Conservation (phyloP, 805 yeast genomes). For the Candida glaebosa region DNA sequence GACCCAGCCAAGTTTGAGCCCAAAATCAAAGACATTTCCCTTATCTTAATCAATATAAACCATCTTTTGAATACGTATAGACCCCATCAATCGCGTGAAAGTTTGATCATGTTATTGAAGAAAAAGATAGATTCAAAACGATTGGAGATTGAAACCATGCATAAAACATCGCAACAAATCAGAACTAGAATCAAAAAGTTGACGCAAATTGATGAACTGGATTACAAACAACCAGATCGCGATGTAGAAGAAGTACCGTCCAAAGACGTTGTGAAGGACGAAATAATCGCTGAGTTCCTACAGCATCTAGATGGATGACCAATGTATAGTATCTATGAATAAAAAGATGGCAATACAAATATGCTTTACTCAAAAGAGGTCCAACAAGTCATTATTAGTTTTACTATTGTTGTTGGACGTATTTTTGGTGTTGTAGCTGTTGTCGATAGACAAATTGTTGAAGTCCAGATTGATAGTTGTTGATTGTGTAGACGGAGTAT, state of each 20-base stretch:
- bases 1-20: constrained; percentile 59
- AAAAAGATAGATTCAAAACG: constrained; percentile 66
- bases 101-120: constrained; percentile 68
- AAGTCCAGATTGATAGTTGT: constrained; percentile 8
- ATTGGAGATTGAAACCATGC: constrained; percentile 47
- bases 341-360: not conserved
- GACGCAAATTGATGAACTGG: constrained; percentile 9
- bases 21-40: constrained; percentile 75
- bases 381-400: constrained; percentile 28
- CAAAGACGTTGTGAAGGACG: constrained; percentile 4
- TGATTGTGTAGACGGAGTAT: constrained; percentile 11
- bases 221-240: constrained; percentile 2
- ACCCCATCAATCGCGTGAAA: constrained; percentile 93
- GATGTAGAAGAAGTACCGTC: not conserved
- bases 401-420: constrained; percentile 7
- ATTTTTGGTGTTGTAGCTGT: not conserved
- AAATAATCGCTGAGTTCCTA: constrained; percentile 11
- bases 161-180: constrained; percentile 36
- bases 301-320: not conserved
- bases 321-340: not conserved
- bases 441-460: constrained; percentile 9
- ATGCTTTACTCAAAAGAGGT: constrained; percentile 24
- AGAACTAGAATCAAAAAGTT: constrained; percentile 31
- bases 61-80: constrained; percentile 89
- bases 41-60: constrained; percentile 82